A percentile compares a stretch with the other conserved stretches of the same genome.
These are phyloP conservation scores for Camellia sinensis DNA, from an alignment of 148 eudicot species.

Conservation along the genomic window DNA sequence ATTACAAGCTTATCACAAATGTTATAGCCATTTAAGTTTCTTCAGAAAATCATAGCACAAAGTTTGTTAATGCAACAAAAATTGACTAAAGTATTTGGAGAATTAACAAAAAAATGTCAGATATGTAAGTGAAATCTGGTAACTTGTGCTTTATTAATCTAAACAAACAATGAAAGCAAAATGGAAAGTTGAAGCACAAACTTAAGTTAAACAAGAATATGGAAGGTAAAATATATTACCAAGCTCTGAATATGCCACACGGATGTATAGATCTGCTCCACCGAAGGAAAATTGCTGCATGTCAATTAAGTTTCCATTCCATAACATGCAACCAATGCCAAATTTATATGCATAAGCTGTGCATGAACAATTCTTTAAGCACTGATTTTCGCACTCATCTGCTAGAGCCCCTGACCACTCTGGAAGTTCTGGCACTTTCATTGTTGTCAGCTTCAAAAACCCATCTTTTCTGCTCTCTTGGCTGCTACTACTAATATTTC, in stretches of 20 bases:
- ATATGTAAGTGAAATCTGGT: too few relatives aligned
- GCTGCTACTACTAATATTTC: neutral
- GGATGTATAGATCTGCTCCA: conserved; percentile 41
- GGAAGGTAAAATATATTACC: conserved; percentile 9
- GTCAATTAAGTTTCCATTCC: conserved; percentile 40
- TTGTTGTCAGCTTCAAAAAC: conserved; percentile 29
- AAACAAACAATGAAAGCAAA: neutral
- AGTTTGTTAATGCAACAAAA: too few relatives aligned
- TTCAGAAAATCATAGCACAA: too few relatives aligned
- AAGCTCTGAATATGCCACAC: conserved; percentile 34
- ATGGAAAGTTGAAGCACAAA: neutral
- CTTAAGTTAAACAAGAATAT: neutral
- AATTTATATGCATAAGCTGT: conserved; percentile 35
- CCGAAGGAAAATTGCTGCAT: conserved; percentile 22
- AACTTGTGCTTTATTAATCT: too few relatives aligned
- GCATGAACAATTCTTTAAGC: conserved; percentile 39
- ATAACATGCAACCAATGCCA: conserved; percentile 45
- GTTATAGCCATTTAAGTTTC: too few relatives aligned
- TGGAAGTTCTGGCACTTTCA: conserved; percentile 43
- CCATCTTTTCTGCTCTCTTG: conserved; percentile 29
- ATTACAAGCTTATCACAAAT: too few relatives aligned
- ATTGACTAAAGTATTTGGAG: too few relatives aligned
- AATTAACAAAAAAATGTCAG: too few relatives aligned
- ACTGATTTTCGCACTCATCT: conserved; percentile 32
- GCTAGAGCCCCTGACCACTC: neutral